A percentile compares a stretch with the other conserved stretches of the same genome.
These are phyloP conservation scores for Coniophora puteana DNA, from an alignment of 1,284 basidiomycete genomes.

Conservation along the genomic window DNA sequence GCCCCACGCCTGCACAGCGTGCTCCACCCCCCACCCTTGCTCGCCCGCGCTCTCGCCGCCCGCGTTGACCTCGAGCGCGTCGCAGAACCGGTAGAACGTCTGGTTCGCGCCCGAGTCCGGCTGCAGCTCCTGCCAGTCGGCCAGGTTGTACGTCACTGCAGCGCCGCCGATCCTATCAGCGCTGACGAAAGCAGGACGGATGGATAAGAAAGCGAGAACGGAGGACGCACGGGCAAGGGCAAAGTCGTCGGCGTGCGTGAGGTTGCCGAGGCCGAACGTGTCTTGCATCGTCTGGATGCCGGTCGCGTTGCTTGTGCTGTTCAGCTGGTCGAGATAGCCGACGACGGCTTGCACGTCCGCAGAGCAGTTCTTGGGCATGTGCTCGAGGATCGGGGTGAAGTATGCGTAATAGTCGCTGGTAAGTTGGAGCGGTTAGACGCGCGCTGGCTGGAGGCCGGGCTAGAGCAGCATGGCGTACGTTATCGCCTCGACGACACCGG, in stretches of 20 bases:
- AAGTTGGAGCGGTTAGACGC: conserved; percentile 1
- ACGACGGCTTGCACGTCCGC: conserved; percentile 67
- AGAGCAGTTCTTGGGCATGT: conserved; percentile 73
- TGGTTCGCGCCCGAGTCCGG: conserved; percentile 31
- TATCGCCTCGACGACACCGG: conserved; percentile 68
- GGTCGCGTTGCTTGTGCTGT: conserved; percentile 37
- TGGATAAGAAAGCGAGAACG: too few species aligned
- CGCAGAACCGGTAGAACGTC: conserved; percentile 67
- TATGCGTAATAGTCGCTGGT: conserved; percentile 68
- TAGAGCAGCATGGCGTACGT: conserved; percentile 34
- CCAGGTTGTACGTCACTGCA: conserved; percentile 54
- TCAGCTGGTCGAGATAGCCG: conserved; percentile 54
- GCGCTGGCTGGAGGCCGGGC: too few species aligned
- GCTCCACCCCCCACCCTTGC: conserved; percentile 58
- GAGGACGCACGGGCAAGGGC: conserved; percentile 43
- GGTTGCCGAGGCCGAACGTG: conserved; percentile 50
- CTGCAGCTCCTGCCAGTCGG: conserved; percentile 43
- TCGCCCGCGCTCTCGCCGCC: conserved; percentile 51
- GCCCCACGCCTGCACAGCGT: conserved; percentile 62
- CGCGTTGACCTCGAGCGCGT: conserved; percentile 70
- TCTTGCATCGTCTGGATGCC: conserved; percentile 52
- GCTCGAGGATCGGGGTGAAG: conserved; percentile 63
- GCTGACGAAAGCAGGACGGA: too few species aligned
- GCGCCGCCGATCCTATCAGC: background rate
- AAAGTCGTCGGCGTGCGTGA: conserved; percentile 65